Percentiles rank a stretch among this genome's conserved stretches.
Conservation (phyloP, 179 eudicot species). For the Amaranthus tricolor region DNA sequence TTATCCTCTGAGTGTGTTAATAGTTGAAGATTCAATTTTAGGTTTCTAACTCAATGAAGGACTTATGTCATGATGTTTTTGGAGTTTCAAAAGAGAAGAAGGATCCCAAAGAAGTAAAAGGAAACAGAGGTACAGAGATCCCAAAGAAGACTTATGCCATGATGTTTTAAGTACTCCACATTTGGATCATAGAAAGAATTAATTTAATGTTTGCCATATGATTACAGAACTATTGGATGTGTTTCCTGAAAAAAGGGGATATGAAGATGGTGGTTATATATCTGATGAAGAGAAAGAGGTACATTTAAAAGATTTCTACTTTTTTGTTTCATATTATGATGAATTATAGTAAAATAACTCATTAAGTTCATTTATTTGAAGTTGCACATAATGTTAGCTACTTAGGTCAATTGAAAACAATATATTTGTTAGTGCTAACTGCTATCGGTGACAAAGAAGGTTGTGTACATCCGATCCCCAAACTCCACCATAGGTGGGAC, state of each 20-base stretch:
- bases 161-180: background rate
- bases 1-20: slow-evolving; percentile 4
- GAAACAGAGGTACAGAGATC: slow-evolving; percentile 60
- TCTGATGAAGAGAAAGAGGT: slow-evolving; percentile 82
- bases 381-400: too few relatives aligned
- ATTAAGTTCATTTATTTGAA: too few relatives aligned
- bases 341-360: too few relatives aligned
- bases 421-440: too few relatives aligned
- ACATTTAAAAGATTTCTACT: background rate
- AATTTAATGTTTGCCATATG: slow-evolving; percentile 4
- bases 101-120: slow-evolving; percentile 80
- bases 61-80: slow-evolving; percentile 76
- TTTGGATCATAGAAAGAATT: background rate
- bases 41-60: slow-evolving; percentile 90
- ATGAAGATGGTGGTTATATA: slow-evolving; percentile 72
- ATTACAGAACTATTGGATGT: slow-evolving; percentile 78
- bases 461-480: too few relatives aligned
- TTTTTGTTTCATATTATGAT: background rate
- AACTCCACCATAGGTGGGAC: too few relatives aligned
- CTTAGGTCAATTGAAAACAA: too few relatives aligned
- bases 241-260: slow-evolving; percentile 72
- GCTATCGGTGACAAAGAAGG: too few relatives aligned
- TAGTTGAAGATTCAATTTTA: slow-evolving; percentile 25
- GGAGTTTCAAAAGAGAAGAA: slow-evolving; percentile 82
- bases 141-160: background rate